phyloP scores from a whole-genome alignment of 495 filamentous ascomycete genomes.

The Penicillium subrubescens region DNA sequence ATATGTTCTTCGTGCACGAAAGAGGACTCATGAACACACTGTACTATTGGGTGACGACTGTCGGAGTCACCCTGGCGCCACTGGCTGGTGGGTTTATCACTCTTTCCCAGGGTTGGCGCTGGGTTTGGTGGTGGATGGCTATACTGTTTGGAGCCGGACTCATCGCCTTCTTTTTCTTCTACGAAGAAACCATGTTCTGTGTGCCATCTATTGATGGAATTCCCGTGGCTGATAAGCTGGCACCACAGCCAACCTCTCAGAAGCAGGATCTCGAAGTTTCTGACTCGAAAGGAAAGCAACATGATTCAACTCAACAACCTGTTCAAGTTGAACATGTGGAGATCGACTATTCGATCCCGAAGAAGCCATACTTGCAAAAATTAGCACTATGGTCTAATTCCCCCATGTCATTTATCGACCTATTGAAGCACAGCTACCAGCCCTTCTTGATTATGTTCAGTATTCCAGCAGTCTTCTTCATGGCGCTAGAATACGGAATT shows the following conservation, averaged over 20 bases:
- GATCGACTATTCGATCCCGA: conserved; percentile 22
- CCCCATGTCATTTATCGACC: conserved; percentile 16
- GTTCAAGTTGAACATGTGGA: neutral
- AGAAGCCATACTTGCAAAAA: conserved; percentile 21
- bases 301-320: neutral
- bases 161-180: conserved; percentile 20
- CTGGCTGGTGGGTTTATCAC: conserved; percentile 49
- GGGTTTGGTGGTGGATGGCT: conserved; percentile 53
- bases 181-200: conserved; percentile 24
- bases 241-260: neutral
- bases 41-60: conserved; percentile 36
- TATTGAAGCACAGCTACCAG: conserved; percentile 27
- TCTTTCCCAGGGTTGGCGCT: conserved; percentile 48
- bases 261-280: conserved; percentile 13
- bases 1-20: conserved; percentile 53
- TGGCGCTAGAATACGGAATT: conserved; percentile 37
- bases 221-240: conserved; percentile 7
- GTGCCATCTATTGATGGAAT: conserved; percentile 10
- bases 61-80: conserved; percentile 38
- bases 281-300: neutral
- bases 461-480: conserved; percentile 39
- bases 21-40: conserved; percentile 43
- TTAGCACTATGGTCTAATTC: conserved; percentile 23
- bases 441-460: conserved; percentile 30
- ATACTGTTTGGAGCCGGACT: conserved; percentile 41